Percentiles rank a stretch among this genome's conserved stretches.
These are phyloP conservation scores for Pyricularia sp. DNA, from an alignment of 2,329 filamentous ascomycete species.

Conservation along the genomic window DNA sequence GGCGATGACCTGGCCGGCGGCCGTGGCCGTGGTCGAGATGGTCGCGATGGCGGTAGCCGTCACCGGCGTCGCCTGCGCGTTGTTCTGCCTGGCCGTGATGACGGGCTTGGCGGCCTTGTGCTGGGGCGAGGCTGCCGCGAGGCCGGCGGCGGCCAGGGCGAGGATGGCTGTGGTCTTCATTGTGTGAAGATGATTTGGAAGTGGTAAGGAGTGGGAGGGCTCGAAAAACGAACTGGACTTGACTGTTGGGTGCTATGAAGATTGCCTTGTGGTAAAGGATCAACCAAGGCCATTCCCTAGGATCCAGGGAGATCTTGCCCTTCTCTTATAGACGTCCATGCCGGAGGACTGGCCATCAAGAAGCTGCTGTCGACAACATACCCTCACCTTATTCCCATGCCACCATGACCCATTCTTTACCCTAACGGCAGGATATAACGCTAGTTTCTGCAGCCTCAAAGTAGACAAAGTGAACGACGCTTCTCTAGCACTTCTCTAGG, in stretches of 20 bases:
- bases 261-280: neutral
- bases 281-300: neutral
- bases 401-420: neutral
- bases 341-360: neutral
- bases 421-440: neutral
- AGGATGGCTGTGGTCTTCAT: slow-evolving; percentile 8
- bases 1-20: neutral
- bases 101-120: slow-evolving; percentile 5
- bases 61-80: neutral
- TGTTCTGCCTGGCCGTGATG: slow-evolving; percentile 5
- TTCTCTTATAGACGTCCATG: neutral
- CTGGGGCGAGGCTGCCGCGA: neutral
- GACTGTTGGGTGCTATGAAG: neutral
- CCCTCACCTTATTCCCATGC: neutral
- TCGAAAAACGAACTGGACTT: neutral
- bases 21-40: neutral
- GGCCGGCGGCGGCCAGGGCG: slow-evolving; percentile 1
- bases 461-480: neutral
- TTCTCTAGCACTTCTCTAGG: neutral
- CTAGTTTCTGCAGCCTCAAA: neutral
- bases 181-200: neutral
- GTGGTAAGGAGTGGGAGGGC: neutral
- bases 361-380: neutral
- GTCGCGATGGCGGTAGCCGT: slow-evolving; percentile 1
- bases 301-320: neutral